Conservation (phyloP, 345 rosid genomes). For the Citrus hindsii region DNA sequence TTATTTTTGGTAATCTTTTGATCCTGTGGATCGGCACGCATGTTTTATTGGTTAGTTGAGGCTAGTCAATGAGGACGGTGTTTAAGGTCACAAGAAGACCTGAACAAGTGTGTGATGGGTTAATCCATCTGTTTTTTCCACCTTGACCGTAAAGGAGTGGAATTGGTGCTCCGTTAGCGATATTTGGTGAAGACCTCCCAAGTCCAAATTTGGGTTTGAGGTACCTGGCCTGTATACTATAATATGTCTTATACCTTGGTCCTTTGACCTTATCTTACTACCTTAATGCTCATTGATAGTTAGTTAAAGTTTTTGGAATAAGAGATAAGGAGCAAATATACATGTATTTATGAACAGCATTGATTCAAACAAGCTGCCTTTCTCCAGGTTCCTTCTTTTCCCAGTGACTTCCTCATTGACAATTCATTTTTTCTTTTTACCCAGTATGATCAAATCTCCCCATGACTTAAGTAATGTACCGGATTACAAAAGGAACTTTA, state of each 20-base stretch:
- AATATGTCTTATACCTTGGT: background rate
- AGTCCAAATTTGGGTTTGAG: background rate
- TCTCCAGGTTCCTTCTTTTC: background rate
- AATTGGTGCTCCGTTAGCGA: background rate
- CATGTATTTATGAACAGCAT: background rate
- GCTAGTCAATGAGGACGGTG: background rate
- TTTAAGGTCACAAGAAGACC: background rate
- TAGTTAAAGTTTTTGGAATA: background rate
- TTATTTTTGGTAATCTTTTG: constrained; percentile 5
- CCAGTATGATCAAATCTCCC: background rate
- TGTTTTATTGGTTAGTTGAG: background rate
- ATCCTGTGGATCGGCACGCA: background rate
- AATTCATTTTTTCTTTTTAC: background rate
- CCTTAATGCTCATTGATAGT: background rate
- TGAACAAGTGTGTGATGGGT: background rate
- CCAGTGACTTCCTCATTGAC: background rate
- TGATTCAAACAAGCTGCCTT: background rate
- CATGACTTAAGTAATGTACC: background rate
- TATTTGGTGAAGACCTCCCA: background rate
- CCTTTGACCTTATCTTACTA: background rate
- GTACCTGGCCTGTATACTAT: background rate
- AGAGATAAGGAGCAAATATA: background rate
- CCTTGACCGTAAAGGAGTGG: background rate
- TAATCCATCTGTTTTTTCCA: background rate
- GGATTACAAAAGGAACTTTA: background rate